A percentile compares a stretch with the other conserved stretches of the same genome.
phyloP scores from a whole-genome alignment of 331 rosid genomes.

The Spiraea crenata region DNA sequence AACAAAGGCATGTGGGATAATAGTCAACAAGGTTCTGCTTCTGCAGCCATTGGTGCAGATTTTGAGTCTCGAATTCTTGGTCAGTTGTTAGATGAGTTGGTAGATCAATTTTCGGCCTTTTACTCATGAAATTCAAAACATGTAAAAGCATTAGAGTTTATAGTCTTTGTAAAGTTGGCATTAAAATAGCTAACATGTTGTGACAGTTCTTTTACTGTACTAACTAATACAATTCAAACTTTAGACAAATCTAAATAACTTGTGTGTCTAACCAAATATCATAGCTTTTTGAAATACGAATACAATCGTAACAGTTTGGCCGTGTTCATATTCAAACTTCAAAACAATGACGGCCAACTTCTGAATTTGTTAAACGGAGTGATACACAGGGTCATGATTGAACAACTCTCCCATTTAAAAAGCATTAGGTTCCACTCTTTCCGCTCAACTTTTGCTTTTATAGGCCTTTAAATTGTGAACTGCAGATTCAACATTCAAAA shows the following conservation, averaged over 20 bases:
- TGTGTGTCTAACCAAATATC: too few species aligned
- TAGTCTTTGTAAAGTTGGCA: conserved; percentile 14
- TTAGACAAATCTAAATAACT: too few species aligned
- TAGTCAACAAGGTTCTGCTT: conserved; percentile 31
- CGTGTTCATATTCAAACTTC: not conserved
- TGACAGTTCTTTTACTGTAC: conserved; percentile 1
- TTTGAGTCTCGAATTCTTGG: conserved; percentile 49
- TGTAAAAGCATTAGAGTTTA: conserved; percentile 16
- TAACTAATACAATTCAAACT: not conserved
- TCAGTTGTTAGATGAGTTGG: conserved; percentile 58
- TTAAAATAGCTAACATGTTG: conserved; percentile 14
- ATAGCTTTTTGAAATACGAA: too few species aligned
- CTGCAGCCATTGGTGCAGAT: conserved; percentile 45
- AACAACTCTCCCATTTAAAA: not conserved
- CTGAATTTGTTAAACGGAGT: not conserved
- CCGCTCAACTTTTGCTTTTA: not conserved
- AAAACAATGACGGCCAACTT: not conserved
- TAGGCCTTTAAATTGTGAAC: not conserved
- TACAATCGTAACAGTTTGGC: too few species aligned
- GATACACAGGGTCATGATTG: not conserved
- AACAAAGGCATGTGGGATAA: conserved; percentile 21
- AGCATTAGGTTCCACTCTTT: conserved; percentile 9
- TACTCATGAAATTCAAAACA: conserved; percentile 11
- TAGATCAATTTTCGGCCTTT: conserved; percentile 40
- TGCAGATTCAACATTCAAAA: not conserved